phyloP scores from a whole-genome alignment of 2,329 filamentous ascomycete genomes.

The Epicoccum sorghinum region DNA sequence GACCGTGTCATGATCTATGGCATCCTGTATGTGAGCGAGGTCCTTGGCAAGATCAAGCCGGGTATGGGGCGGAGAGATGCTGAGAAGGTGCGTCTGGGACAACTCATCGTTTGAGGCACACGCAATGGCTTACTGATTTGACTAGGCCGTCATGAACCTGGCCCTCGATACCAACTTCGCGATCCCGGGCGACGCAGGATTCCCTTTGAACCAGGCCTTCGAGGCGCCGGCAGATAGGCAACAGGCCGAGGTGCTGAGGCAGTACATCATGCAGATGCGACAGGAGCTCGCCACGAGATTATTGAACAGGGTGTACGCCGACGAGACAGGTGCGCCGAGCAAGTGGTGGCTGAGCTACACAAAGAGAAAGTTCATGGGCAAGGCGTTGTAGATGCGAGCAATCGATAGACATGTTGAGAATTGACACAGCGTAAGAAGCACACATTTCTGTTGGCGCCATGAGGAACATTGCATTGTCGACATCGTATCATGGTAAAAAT shows the following conservation, averaged over 20 bases:
- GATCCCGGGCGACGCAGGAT: constrained; percentile 89
- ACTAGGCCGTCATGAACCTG: constrained; percentile 80
- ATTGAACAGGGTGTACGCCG: constrained; percentile 85
- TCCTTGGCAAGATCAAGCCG: constrained; percentile 84
- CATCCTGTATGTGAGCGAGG: constrained; percentile 92
- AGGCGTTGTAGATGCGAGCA: constrained; percentile 55
- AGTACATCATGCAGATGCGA: constrained; percentile 90
- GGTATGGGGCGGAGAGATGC: constrained; percentile 68
- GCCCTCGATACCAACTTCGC: constrained; percentile 94
- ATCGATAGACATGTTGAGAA: background rate
- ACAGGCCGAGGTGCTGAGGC: constrained; percentile 84
- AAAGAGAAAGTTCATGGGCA: constrained; percentile 99
- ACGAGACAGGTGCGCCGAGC: constrained; percentile 67
- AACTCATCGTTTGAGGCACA: background rate
- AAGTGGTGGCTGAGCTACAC: constrained; percentile 98
- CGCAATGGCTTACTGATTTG: background rate
- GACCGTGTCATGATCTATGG: constrained; percentile 96
- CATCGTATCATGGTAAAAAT: background rate
- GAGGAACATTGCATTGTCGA: background rate
- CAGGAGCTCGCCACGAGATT: constrained; percentile 87
- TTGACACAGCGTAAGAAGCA: background rate
- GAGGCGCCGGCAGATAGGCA: constrained; percentile 85
- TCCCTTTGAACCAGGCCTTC: constrained; percentile 96
- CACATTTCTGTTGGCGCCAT: background rate
- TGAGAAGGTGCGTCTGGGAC: constrained; percentile 61